Evolutionary conservation across 441 rosid species (phyloP).

Genomic region (Pelargonium hybrid): DNA sequence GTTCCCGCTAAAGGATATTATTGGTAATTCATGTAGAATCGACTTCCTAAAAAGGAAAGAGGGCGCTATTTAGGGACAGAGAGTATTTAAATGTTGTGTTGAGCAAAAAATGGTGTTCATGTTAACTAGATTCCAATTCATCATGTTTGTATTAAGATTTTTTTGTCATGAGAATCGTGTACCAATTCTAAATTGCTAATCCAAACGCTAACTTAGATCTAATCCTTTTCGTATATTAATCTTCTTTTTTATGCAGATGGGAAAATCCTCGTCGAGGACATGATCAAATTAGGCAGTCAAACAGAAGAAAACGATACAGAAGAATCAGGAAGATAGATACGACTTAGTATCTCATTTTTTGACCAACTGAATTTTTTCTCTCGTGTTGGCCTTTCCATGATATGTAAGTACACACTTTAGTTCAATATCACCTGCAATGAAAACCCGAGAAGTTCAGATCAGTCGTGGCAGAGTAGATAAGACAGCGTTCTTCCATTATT

Average conservation of each 20-base stretch:
- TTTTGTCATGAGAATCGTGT: too few species aligned
- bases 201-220: background rate
- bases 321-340: constrained; percentile 23
- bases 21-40: too few species aligned
- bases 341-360: background rate
- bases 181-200: too few species aligned
- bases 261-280: constrained; percentile 48
- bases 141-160: too few species aligned
- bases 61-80: too few species aligned
- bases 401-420: background rate
- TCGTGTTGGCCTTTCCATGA: background rate
- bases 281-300: constrained; percentile 43
- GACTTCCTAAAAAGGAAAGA: too few species aligned
- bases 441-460: background rate
- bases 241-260: constrained; percentile 34
- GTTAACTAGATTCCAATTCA: too few species aligned
- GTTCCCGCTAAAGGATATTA: too few species aligned
- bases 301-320: constrained; percentile 36
- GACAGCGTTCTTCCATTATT: background rate
- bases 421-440: background rate
- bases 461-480: background rate
- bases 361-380: background rate
- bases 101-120: too few species aligned
- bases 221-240: background rate
- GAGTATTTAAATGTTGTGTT: too few species aligned